Evolutionary conservation across 352 stramenopile species (phyloP), one percentile per base, ranked within the genome.

Genomic region (Globisporangium radiosum): DNA sequence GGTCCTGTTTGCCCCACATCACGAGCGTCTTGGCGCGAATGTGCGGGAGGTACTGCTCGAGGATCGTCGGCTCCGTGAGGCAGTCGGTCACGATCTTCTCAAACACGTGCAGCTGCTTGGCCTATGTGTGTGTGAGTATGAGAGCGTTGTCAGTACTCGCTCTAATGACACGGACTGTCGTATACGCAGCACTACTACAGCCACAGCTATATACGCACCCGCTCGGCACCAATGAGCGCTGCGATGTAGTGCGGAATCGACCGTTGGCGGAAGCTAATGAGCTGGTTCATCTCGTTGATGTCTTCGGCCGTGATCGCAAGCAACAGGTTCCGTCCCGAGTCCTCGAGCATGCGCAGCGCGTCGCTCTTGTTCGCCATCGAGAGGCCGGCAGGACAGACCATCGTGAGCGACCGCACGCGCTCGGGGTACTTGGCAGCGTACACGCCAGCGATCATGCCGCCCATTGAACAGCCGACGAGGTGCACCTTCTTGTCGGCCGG

Each of bases 1-100:
- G 73, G 47, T 92, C 81, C 48, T 87, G 68, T 51, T 87, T 77
- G 52, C 81, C 81, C 81, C 78, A 92, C 64, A 92, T 79, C 4
- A 92, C 71, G 11, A 89, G 60, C 44, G 73, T 83, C 50, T 71
- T 80, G 6, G 70, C 71, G 4, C 64, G 66, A 61, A 92, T 92
- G 17, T 60, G 60, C 9, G 76, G 73, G 15, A 92, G 54, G 11
- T 81, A 62, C n/a, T 85, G 66, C 54, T 92, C 81, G 33, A 92
- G 61, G 33, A 88, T 63, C 1, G 75, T 82, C 39, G 67, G 76
- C 40, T 89, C 70, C 33, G 68, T 56, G 37, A 86, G 53, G n/a
- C 71, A 77, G 60, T 89, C 81, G 0, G 50, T 19, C 3, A 85
- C 70, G 56, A 92, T 85, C 62, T 86, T 85, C 54, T 85, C 60